Evolutionary conservation across 352 stramenopile species (phyloP).

Genomic region (Pythium rishiriense): DNA sequence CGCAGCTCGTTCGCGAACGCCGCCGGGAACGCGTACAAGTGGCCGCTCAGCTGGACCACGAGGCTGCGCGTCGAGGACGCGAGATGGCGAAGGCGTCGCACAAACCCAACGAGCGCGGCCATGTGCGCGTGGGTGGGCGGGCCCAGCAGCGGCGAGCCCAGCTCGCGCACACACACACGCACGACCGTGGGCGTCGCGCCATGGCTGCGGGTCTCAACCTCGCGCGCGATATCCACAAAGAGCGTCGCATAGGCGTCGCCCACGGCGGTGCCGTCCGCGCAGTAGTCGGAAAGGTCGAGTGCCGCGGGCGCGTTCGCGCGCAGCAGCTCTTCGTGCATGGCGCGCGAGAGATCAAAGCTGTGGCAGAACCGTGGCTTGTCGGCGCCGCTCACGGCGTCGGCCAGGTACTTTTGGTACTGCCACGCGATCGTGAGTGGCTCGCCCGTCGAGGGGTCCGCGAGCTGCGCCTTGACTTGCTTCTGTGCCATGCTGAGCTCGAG

Average conservation of each 20-base stretch:
- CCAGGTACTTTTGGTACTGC: slow-evolving; percentile 74
- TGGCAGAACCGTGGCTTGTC: slow-evolving; percentile 58
- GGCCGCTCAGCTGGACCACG: slow-evolving; percentile 35
- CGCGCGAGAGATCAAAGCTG: slow-evolving; percentile 67
- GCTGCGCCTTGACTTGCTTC: slow-evolving; percentile 61
- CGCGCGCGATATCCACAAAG: slow-evolving; percentile 27
- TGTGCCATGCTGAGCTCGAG: slow-evolving; percentile 70
- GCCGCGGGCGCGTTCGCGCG: slow-evolving; percentile 37
- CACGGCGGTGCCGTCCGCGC: neutral
- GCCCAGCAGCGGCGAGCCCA: slow-evolving; percentile 49
- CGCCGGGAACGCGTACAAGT: slow-evolving; percentile 27
- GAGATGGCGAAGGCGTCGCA: slow-evolving; percentile 36
- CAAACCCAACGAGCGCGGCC: slow-evolving; percentile 40
- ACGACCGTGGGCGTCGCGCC: slow-evolving; percentile 32
- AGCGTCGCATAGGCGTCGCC: slow-evolving; percentile 34
- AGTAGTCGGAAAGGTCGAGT: slow-evolving; percentile 23
- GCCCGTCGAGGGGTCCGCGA: slow-evolving; percentile 21
- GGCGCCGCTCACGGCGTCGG: neutral
- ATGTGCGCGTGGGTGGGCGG: slow-evolving; percentile 38
- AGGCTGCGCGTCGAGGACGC: slow-evolving; percentile 18
- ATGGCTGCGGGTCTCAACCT: slow-evolving; percentile 25
- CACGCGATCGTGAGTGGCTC: slow-evolving; percentile 63
- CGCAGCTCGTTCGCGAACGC: slow-evolving; percentile 48
- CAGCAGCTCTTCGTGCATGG: slow-evolving; percentile 56
- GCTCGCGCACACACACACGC: slow-evolving; percentile 42